Percentiles rank a stretch among this genome's conserved stretches.
These are phyloP conservation scores for Colletotrichum sp. DNA, from an alignment of 2,329 filamentous ascomycete species.

Conservation along the genomic window DNA sequence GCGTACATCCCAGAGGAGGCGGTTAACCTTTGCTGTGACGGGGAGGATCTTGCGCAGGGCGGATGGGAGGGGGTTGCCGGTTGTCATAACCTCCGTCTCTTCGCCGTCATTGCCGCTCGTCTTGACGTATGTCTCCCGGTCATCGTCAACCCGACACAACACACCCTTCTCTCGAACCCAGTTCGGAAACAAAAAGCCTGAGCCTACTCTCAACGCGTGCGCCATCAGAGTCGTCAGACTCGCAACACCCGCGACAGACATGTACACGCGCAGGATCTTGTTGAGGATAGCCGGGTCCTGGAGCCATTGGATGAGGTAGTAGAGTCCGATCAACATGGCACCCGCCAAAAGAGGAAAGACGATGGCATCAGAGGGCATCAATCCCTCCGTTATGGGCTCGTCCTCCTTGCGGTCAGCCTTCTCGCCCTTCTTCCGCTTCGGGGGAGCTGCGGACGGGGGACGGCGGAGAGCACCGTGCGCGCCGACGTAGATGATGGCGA, in stretches of 20 bases:
- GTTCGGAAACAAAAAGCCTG: conserved; percentile 74
- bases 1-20: conserved; percentile 55
- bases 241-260: conserved; percentile 79
- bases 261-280: conserved; percentile 82
- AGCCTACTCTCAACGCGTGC: conserved; percentile 69
- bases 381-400: conserved; percentile 57
- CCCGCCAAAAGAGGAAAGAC: conserved; percentile 83
- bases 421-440: conserved; percentile 55
- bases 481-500: conserved; percentile 84
- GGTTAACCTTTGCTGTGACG: conserved; percentile 5
- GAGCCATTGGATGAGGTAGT: conserved; percentile 89
- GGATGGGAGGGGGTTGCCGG: conserved; percentile 34
- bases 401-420: conserved; percentile 9
- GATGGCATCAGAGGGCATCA: conserved; percentile 81
- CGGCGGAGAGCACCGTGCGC: conserved; percentile 85
- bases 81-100: neutral
- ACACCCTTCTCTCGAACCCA: conserved; percentile 62
- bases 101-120: neutral
- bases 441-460: conserved; percentile 76
- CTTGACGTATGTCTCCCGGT: conserved; percentile 39
- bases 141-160: conserved; percentile 51
- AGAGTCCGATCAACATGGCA: conserved; percentile 73
- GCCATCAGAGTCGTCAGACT: conserved; percentile 76
- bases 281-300: conserved; percentile 83
- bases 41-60: conserved; percentile 20